These are phyloP conservation scores for Candida loeiensis DNA, from an alignment of 805 yeast species.

Conservation along the genomic window DNA sequence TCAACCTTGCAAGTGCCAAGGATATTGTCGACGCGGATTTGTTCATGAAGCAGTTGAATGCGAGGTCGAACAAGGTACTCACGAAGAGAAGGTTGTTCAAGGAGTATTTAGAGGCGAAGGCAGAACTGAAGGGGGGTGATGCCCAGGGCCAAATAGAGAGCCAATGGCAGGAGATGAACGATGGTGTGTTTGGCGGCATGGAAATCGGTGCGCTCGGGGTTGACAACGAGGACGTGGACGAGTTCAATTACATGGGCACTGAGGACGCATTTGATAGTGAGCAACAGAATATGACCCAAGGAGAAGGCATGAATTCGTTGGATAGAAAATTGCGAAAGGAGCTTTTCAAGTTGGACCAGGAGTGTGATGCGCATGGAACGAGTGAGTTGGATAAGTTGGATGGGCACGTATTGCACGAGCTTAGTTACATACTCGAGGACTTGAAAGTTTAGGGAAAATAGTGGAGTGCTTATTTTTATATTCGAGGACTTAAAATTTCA, in stretches of 20 bases:
- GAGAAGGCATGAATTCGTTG: constrained; percentile 18
- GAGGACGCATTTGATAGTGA: constrained; percentile 18
- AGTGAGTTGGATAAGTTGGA: constrained; percentile 32
- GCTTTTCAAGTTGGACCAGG: constrained; percentile 16
- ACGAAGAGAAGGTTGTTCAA: constrained; percentile 38
- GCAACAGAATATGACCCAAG: background rate
- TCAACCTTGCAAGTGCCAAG: constrained; percentile 6
- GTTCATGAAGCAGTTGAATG: constrained; percentile 39
- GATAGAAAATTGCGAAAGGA: constrained; percentile 14
- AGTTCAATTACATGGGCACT: constrained; percentile 33
- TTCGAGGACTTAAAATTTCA: too few species aligned
- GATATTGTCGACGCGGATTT: constrained; percentile 28
- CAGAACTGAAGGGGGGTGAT: constrained; percentile 20
- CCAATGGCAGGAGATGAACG: constrained; percentile 46
- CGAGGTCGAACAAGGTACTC: constrained; percentile 34
- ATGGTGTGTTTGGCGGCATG: constrained; percentile 23
- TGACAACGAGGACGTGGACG: constrained; percentile 39
- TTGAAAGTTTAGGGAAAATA: background rate
- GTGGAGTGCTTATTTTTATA: too few species aligned
- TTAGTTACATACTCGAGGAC: background rate
- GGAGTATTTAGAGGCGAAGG: constrained; percentile 25
- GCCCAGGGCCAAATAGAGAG: constrained; percentile 23
- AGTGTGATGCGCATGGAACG: constrained; percentile 17
- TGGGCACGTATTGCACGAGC: background rate
- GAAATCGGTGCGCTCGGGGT: constrained; percentile 36